Evolutionary conservation across 305 asterid species (phyloP), one percentile per base, ranked within the genome.

Genomic region (Solanum aculeatissimum): DNA sequence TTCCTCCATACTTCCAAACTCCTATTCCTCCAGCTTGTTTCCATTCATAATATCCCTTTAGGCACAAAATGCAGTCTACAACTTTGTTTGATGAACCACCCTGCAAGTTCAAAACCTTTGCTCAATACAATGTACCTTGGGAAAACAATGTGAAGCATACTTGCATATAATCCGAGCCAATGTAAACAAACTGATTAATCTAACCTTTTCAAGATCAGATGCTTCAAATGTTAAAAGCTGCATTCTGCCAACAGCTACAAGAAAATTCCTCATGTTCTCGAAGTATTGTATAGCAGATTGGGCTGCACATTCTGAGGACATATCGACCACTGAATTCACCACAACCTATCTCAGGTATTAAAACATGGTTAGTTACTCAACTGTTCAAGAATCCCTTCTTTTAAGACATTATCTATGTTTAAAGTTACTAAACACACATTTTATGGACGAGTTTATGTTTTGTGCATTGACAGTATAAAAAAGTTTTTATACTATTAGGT

Each of bases 1-100:
- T 94, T 81, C 99, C 98, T 4, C 99, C 99, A 54, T 96, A 96
- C 85, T 89, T 93, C 98, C 99, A 96, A 63, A 93, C 97, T 79
- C 99, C 99, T 85, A 91, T 91, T 80, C 94, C 98, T 78, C 99
- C 99, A 19, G 97, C 90, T 90, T 92, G 92, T 87, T 89, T 93
- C 99, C 99, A 96, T 89, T 94, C 98, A 53, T 91, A 89, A 85
- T 94, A 96, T 60, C 98, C 99, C 93, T 96, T 96, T 81, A 96
- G 88, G 86, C 99, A 96, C 51, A 96, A 92, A 90, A 96, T 93
- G 85, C 99, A 96, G 66, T 96, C 99, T 82, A 94, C 99, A 79
- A 96, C 98, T 91, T 94, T 94, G 71, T 93, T 92, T 15, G 99
- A 94, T 69, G 99, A 95, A 80, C 99, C 99, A 83, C 99, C 99